Evolutionary conservation across 352 stramenopile genomes (phyloP).

Genomic region (Thraustochytrium striatum): DNA sequence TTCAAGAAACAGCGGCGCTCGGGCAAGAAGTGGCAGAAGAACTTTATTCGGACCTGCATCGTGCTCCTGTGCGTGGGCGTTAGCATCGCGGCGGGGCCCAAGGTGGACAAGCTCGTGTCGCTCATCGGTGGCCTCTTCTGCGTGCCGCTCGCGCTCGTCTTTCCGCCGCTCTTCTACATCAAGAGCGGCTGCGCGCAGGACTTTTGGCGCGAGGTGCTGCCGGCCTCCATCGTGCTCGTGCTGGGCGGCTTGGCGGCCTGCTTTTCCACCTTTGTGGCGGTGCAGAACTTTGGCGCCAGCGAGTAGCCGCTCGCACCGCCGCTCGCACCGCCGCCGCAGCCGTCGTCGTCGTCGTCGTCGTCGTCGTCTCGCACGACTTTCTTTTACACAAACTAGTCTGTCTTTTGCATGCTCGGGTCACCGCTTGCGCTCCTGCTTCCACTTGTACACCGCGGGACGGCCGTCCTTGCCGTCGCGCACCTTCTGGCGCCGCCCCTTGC

Average conservation of each 20-base stretch:
- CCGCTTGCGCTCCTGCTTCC: conserved; percentile 78
- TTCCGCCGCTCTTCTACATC: conserved; percentile 44
- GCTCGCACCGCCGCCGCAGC: too few relatives aligned
- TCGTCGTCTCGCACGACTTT: too few relatives aligned
- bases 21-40: conserved; percentile 39
- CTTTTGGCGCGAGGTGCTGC: neutral
- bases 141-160: conserved; percentile 50
- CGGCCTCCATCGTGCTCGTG: conserved; percentile 1
- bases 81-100: conserved; percentile 9
- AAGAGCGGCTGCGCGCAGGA: neutral
- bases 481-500: conserved; percentile 76
- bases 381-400: too few relatives aligned
- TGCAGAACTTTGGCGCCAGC: conserved; percentile 29
- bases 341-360: too few relatives aligned
- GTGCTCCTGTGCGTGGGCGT: conserved; percentile 31
- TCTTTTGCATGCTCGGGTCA: conserved; percentile 53
- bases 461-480: conserved; percentile 66
- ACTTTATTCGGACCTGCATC: conserved; percentile 28
- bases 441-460: conserved; percentile 72
- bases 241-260: neutral
- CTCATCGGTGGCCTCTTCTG: conserved; percentile 49
- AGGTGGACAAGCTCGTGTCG: conserved; percentile 49
- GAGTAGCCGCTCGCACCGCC: too few relatives aligned
- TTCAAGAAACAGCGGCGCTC: conserved; percentile 41
- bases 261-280: conserved; percentile 19